Evolutionary conservation across 805 yeast genomes (phyloP), one percentile per base, ranked within the genome.

Genomic region (Sugiyamaella lignohabitans): DNA sequence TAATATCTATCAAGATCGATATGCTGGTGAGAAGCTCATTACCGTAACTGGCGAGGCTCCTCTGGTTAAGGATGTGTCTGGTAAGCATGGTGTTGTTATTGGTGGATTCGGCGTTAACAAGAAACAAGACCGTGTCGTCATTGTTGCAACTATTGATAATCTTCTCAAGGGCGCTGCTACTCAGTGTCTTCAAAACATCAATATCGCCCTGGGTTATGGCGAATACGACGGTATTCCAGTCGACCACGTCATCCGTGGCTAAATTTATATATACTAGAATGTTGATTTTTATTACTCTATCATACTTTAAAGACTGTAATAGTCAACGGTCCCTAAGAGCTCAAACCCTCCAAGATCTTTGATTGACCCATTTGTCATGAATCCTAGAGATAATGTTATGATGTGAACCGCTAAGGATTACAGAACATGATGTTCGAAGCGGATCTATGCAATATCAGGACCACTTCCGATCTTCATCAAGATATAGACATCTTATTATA

Each of bases 131-230:
- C 80, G 99, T 65, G 94, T 88, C 19, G 98, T 93, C 20, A 73
- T 93, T 45, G 93, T 91, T 46, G 96, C 96, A 19, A 88, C 97
- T 3, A 91, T 93, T 58, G 99, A 93, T 64, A 93, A 93, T 66
- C 73, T 93, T 62, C 76, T 93, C 62, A 93, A 93, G 73, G 99
- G 99, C 55, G 99, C 99, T 38, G 95, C 97, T 40, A 93, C 99
- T 16, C 99, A 93, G 70, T 91, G 98, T 70, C 67, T 93, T 65
- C 99, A 93, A 69, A 93, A 93, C 72, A 85, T 94, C 66, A 93
- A 93, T 67, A 73, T 93, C 66, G 84, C 87, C 4, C 70, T 84
- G 71, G 89, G 89, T 20, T 93, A 87, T 66, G 91, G 85, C 42
- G 98, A 93, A 70, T 91, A 84, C 61, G 96, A 82, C 46, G 98